A percentile compares a stretch with the other conserved stretches of the same genome.
These are phyloP conservation scores for Termitomyces sp. DNA, from an alignment of 768 basidiomycete genomes.

Conservation along the genomic window DNA sequence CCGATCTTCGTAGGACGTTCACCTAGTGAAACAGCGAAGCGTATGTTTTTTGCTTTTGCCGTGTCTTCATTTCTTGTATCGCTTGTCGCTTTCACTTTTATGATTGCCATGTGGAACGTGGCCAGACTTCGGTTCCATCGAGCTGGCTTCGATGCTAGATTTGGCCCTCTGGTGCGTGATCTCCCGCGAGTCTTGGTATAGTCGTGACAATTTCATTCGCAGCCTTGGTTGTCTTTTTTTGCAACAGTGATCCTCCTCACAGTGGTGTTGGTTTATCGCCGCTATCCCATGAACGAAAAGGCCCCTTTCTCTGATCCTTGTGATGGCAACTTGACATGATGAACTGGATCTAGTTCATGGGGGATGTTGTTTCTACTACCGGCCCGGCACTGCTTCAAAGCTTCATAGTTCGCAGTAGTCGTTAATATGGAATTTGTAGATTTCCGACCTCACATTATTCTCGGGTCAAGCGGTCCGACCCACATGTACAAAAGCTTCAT, in stretches of 20 bases:
- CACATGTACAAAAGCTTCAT: too few species aligned
- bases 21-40: conserved; percentile 20
- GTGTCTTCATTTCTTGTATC: conserved; percentile 26
- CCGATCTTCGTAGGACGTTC: conserved; percentile 19
- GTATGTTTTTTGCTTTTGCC: conserved; percentile 24
- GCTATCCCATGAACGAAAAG: neutral
- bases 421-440: neutral
- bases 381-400: too few species aligned
- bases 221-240: conserved; percentile 36
- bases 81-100: conserved; percentile 31
- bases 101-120: conserved; percentile 31
- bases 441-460: neutral
- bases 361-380: neutral
- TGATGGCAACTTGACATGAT: neutral
- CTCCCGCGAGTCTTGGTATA: neutral
- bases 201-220: neutral
- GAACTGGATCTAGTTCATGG: neutral
- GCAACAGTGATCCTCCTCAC: conserved; percentile 25
- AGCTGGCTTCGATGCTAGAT: conserved; percentile 28
- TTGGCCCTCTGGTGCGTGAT: conserved; percentile 33
- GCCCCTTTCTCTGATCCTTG: neutral
- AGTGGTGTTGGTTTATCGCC: conserved; percentile 14
- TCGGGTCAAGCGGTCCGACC: neutral
- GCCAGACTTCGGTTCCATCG: conserved; percentile 30
- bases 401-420: neutral